Conservation (phyloP, 1,284 basidiomycete genomes). For the Austropuccinia psidii region DNA sequence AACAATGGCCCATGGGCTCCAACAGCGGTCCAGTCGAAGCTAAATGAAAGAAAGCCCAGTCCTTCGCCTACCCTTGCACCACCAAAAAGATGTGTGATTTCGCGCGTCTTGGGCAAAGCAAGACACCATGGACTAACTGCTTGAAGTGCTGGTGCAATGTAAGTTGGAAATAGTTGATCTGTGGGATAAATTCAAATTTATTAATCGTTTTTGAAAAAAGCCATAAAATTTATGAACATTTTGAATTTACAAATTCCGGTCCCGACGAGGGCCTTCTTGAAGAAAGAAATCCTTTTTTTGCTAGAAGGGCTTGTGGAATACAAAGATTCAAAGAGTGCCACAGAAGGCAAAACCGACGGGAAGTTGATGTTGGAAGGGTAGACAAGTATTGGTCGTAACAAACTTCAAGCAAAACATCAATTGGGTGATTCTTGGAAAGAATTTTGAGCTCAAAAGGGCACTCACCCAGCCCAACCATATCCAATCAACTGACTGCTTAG, state of each 20-base stretch:
- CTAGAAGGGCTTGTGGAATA: not conserved
- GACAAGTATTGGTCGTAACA: conserved; percentile 28
- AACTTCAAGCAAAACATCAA: not conserved
- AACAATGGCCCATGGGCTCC: conserved; percentile 32
- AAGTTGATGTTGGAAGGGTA: conserved; percentile 20
- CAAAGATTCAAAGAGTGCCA: conserved; percentile 26
- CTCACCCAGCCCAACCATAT: conserved; percentile 2
- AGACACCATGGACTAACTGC: conserved; percentile 35
- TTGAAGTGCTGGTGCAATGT: conserved; percentile 32
- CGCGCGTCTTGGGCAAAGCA: conserved; percentile 2
- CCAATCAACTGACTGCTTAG: conserved; percentile 33
- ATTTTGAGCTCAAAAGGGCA: too few relatives aligned
- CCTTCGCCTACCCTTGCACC: conserved; percentile 24
- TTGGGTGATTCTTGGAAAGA: not conserved
- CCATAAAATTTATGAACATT: not conserved
- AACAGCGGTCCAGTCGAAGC: conserved; percentile 25
- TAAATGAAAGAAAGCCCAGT: conserved; percentile 21
- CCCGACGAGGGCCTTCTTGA: conserved; percentile 23
- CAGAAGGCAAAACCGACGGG: conserved; percentile 30
- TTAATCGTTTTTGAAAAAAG: not conserved
- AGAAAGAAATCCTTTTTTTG: conserved; percentile 17
- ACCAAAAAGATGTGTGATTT: conserved; percentile 21
- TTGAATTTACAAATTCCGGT: conserved; percentile 10
- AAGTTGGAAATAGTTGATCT: conserved; percentile 31
- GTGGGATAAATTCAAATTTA: not conserved